phyloP scores from a whole-genome alignment of 163 green algal species.

The Chlorella variabilis region DNA sequence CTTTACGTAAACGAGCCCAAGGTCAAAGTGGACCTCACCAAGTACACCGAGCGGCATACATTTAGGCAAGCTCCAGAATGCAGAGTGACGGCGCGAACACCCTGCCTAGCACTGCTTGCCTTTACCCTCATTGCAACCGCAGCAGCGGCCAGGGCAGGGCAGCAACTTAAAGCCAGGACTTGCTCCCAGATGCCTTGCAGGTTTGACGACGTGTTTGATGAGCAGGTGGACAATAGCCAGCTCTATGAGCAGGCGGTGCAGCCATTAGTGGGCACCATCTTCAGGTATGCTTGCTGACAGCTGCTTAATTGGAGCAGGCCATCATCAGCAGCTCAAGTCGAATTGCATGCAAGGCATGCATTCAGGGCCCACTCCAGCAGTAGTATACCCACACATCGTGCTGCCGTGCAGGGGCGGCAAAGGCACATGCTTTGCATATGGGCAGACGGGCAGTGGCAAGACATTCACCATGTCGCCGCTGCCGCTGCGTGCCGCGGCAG shows the following conservation, averaged over 20 bases:
- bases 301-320: too few relatives aligned
- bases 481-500: slow-evolving; percentile 85
- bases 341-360: neutral
- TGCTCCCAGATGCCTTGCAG: too few relatives aligned
- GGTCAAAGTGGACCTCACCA: slow-evolving; percentile 95
- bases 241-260: slow-evolving; percentile 91
- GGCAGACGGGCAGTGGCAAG: slow-evolving; percentile 95
- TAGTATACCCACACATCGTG: neutral
- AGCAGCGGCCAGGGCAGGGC: neutral
- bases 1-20: slow-evolving; percentile 92
- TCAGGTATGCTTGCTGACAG: too few relatives aligned
- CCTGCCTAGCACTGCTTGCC: too few relatives aligned
- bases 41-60: slow-evolving; percentile 86
- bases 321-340: too few relatives aligned
- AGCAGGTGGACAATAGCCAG: slow-evolving; percentile 88
- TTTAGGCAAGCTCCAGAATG: slow-evolving; percentile 77
- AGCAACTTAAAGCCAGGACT: too few relatives aligned
- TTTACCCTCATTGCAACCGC: too few relatives aligned
- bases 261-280: slow-evolving; percentile 93
- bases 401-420: slow-evolving; percentile 67
- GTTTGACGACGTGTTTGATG: slow-evolving; percentile 96
- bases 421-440: slow-evolving; percentile 98
- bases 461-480: slow-evolving; percentile 98
- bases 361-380: neutral
- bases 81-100: too few relatives aligned